Evolutionary conservation across 345 rosid genomes (phyloP), one percentile per base, ranked within the genome.

Genomic region (Alliaria petiolata): DNA sequence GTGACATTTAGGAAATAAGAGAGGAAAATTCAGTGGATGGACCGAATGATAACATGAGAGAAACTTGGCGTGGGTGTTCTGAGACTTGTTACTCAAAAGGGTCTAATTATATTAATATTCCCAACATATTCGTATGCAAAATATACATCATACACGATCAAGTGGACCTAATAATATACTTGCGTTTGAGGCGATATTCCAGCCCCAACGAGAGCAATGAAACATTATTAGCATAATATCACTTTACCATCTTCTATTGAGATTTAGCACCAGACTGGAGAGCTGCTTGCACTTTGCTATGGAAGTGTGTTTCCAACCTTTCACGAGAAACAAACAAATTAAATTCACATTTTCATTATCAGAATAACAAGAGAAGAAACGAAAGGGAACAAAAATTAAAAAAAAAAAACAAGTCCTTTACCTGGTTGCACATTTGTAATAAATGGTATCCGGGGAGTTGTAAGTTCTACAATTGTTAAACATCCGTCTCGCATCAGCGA

Each of bases 401-500:
- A n/a, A n/a, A n/a, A n/a, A n/a, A n/a, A 20, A 17, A 25, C 8
- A 60, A 6, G 11, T 14, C 28, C 14, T 80, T 39, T 84, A 83
- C 98, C 99, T 90, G 50, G 83, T 84, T 65, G 97, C 78, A 68
- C 98, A 92, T 81, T 86, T 95, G 78, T 72, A 95, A 62, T 95
- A 95, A 49, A 95, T 92, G 46, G 99, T 95, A 6, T 95, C 97
- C 0, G 96, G 90, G 34, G 98, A 87, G 79, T 95, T 95, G 79
- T 92, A 95, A 13, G 91, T 83, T 50, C 95, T 85, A 53, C 97
- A 95, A 76, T 95, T 92, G 30, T 82, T 79, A 79, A 90, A 92
- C 98, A 95, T 95, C 76, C 98, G 78, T 86, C 87, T 95, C 64
- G 76, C 98, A 76, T 95, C 99, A 12, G 96, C 95, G 26, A 89